Conservation (phyloP, 73 alveolate species). For the Halteria grandinella region DNA sequence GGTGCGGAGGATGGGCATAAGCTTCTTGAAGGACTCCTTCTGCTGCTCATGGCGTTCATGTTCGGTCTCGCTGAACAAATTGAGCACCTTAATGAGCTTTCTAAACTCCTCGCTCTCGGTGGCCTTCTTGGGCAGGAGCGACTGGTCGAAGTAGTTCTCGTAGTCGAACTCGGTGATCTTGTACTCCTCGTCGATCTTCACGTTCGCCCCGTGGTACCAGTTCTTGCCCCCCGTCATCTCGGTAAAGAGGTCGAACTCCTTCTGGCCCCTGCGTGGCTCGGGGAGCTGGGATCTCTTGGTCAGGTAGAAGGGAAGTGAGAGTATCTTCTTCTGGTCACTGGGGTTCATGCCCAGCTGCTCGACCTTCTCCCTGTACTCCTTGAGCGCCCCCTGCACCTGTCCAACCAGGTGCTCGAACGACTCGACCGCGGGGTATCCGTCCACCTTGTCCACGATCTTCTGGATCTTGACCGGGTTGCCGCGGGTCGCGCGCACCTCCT, state of each 20-base stretch:
- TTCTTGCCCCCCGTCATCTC: slow-evolving; percentile 38
- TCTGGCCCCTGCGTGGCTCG: slow-evolving; percentile 58
- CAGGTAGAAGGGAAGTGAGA: slow-evolving; percentile 68
- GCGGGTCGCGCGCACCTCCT: slow-evolving; percentile 20
- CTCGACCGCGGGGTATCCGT: slow-evolving; percentile 14
- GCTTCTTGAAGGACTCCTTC: slow-evolving; percentile 37
- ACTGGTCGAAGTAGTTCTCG: slow-evolving; percentile 56
- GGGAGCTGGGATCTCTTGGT: slow-evolving; percentile 55
- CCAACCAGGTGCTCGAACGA: slow-evolving; percentile 35
- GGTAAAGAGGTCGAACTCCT: slow-evolving; percentile 54
- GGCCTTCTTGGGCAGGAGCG: slow-evolving; percentile 19
- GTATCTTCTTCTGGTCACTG: slow-evolving; percentile 58
- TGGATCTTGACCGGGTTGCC: slow-evolving; percentile 68
- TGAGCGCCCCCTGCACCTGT: slow-evolving; percentile 8
- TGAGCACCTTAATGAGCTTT: slow-evolving; percentile 7
- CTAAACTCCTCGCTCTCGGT: slow-evolving; percentile 54
- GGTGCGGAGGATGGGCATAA: slow-evolving; percentile 51
- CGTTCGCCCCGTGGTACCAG: slow-evolving; percentile 43
- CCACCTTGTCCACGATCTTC: slow-evolving; percentile 41
- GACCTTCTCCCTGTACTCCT: slow-evolving; percentile 27
- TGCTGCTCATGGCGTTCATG: slow-evolving; percentile 22
- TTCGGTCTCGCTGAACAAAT: slow-evolving; percentile 33
- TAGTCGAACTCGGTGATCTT: slow-evolving; percentile 67
- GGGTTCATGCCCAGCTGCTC: slow-evolving; percentile 30
- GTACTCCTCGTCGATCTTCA: slow-evolving; percentile 34